These are phyloP conservation scores for Cnidoscolus chayamansa DNA, from an alignment of 441 rosid species.

Conservation along the genomic window DNA sequence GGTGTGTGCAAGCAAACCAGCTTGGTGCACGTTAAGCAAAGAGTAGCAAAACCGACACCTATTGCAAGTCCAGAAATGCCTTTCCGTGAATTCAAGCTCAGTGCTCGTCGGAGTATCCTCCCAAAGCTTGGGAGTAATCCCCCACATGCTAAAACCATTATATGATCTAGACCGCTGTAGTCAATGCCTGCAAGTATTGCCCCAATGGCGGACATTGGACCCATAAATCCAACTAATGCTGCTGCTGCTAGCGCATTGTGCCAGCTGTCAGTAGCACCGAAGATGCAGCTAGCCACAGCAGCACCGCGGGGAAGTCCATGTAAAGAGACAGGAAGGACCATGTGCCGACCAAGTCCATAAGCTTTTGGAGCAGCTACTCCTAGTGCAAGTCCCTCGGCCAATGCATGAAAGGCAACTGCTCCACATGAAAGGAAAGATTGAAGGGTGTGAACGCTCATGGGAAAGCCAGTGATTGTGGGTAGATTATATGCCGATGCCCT, in stretches of 20 bases:
- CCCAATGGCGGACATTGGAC: conserved; percentile 87
- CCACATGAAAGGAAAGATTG: conserved; percentile 88
- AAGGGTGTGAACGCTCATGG: conserved; percentile 71
- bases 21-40: conserved; percentile 79
- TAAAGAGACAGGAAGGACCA: conserved; percentile 92
- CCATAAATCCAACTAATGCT: conserved; percentile 78
- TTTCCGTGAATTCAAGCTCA: conserved; percentile 54
- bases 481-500: conserved; percentile 48
- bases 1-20: conserved; percentile 94
- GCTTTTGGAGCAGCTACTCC: conserved; percentile 99
- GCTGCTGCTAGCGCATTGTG: conserved; percentile 88
- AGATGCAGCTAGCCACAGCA: conserved; percentile 97
- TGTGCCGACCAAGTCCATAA: conserved; percentile 87
- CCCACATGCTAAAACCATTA: conserved; percentile 90
- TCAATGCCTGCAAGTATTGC: conserved; percentile 88
- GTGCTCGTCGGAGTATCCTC: conserved; percentile 54
- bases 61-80: conserved; percentile 57
- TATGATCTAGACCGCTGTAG: conserved; percentile 90
- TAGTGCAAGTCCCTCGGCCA: conserved; percentile 95
- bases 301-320: conserved; percentile 98
- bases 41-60: conserved; percentile 64
- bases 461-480: conserved; percentile 50
- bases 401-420: conserved; percentile 82
- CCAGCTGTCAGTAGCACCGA: conserved; percentile 88
- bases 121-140: conserved; percentile 74